A percentile compares a stretch with the other conserved stretches of the same genome.
phyloP scores from a whole-genome alignment of 2,329 filamentous ascomycete species.

The Aureobasidium sp. region DNA sequence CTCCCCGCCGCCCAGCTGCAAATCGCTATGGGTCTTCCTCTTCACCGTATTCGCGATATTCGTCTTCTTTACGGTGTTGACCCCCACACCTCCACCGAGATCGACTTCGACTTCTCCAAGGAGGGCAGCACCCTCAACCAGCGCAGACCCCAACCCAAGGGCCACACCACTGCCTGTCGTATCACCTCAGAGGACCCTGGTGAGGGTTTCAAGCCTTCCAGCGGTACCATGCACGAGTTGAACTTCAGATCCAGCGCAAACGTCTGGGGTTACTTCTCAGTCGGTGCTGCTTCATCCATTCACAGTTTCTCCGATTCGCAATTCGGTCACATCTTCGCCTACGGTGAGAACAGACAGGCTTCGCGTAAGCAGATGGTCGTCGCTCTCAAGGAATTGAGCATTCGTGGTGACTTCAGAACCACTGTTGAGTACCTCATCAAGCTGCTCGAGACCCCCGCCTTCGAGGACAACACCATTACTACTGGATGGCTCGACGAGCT shows the following conservation, averaged over 20 bases:
- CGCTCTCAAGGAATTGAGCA: constrained; percentile 95
- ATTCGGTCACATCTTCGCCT: constrained; percentile 98
- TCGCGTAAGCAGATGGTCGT: constrained; percentile 99
- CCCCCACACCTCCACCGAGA: constrained; percentile 73
- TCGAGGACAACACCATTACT: constrained; percentile 98
- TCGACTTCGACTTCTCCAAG: constrained; percentile 94
- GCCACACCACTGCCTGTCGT: constrained; percentile 95
- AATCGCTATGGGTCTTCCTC: constrained; percentile 95
- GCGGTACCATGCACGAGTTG: constrained; percentile 96
- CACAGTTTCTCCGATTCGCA: constrained; percentile 99
- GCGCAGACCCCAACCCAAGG: constrained; percentile 84
- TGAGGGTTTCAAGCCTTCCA: constrained; percentile 98
- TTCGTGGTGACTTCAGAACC: constrained; percentile 97
- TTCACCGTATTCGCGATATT: constrained; percentile 94
- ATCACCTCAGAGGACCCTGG: constrained; percentile 98
- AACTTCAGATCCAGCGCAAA: constrained; percentile 99
- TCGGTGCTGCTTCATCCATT: constrained; percentile 91
- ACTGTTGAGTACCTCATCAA: constrained; percentile 99
- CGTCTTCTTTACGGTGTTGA: constrained; percentile 92
- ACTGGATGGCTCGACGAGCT: constrained; percentile 98
- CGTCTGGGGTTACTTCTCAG: constrained; percentile 99
- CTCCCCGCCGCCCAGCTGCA: constrained; percentile 94
- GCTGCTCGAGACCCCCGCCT: constrained; percentile 93
- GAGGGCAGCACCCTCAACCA: constrained; percentile 76
- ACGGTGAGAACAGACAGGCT: constrained; percentile 92